These are phyloP conservation scores for Apiospora rasikravindrae DNA, from an alignment of 2,329 filamentous ascomycete genomes.

Conservation along the genomic window DNA sequence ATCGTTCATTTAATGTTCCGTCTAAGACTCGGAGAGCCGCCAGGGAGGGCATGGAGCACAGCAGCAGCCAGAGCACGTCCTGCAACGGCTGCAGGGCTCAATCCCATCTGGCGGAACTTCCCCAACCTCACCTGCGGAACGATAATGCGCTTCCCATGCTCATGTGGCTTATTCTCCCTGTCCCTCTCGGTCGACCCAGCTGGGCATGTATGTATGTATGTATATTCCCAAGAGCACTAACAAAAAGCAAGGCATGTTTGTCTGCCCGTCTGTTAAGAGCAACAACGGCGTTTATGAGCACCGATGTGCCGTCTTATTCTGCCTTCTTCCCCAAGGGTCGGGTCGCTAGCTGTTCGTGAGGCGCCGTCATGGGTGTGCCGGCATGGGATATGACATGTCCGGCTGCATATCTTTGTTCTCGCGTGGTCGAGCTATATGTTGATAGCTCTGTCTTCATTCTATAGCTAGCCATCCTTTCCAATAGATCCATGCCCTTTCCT, in stretches of 20 bases:
- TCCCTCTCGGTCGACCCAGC: neutral
- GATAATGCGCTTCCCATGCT: neutral
- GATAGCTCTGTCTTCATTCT: neutral
- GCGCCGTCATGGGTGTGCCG: neutral
- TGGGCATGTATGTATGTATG: neutral
- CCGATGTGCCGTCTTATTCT: neutral
- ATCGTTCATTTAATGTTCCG: neutral
- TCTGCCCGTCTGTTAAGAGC: neutral
- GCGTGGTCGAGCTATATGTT: constrained; percentile 1
- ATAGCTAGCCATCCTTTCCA: constrained; percentile 12
- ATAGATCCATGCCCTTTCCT: constrained; percentile 11
- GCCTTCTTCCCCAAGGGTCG: neutral
- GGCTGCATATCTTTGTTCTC: neutral
- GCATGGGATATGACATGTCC: constrained; percentile 6
- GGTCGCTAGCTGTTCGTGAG: neutral
- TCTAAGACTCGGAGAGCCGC: neutral
- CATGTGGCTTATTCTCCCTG: neutral
- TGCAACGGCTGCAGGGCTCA: neutral
- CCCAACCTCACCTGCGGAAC: constrained; percentile 9
- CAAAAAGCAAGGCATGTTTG: neutral
- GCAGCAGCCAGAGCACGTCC: neutral
- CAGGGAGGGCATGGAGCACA: neutral
- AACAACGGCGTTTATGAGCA: neutral
- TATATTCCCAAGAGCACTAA: neutral
- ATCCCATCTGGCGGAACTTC: neutral